Evolutionary conservation across 371 early-diverging fungal species (phyloP).

Genomic region (Syncephalastrum racemosum): DNA sequence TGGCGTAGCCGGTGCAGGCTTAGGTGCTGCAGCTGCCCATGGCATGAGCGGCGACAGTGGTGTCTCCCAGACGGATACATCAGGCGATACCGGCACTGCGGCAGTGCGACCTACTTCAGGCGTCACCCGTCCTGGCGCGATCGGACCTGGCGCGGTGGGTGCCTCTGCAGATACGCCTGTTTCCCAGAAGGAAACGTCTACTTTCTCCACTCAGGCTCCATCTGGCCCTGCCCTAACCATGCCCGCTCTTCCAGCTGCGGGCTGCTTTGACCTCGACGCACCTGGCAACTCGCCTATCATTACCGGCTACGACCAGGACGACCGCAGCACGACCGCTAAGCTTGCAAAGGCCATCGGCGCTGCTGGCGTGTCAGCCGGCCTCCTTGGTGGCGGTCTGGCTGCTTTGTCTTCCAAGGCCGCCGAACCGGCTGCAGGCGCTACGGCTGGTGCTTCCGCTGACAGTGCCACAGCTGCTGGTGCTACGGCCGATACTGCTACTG

Average conservation of each 20-base stretch:
- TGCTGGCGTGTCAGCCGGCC: not conserved
- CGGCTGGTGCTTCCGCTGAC: not conserved
- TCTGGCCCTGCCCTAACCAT: not conserved
- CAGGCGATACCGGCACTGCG: too few species aligned
- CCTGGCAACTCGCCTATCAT: slow-evolving; percentile 15
- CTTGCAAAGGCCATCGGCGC: slow-evolving; percentile 9
- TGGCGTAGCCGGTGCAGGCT: not conserved
- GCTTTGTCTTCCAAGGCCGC: not conserved
- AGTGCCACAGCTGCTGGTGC: too few species aligned
- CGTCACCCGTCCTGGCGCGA: too few species aligned
- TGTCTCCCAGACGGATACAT: not conserved
- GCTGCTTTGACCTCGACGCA: slow-evolving; percentile 15
- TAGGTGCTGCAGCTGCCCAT: not conserved
- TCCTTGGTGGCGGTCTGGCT: too few species aligned
- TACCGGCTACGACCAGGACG: slow-evolving; percentile 16
- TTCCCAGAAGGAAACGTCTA: too few species aligned
- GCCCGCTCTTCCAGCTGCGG: slow-evolving; percentile 14
- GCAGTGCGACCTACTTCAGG: too few species aligned
- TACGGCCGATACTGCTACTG: not conserved
- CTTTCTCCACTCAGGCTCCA: too few species aligned
- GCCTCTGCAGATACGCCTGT: too few species aligned
- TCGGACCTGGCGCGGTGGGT: too few species aligned
- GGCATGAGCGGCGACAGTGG: not conserved
- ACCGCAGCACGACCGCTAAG: slow-evolving; percentile 11
- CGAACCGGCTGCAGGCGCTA: not conserved